These are phyloP conservation scores for Aspergillus piperis DNA, from an alignment of 2,329 filamentous ascomycete genomes.

Conservation along the genomic window DNA sequence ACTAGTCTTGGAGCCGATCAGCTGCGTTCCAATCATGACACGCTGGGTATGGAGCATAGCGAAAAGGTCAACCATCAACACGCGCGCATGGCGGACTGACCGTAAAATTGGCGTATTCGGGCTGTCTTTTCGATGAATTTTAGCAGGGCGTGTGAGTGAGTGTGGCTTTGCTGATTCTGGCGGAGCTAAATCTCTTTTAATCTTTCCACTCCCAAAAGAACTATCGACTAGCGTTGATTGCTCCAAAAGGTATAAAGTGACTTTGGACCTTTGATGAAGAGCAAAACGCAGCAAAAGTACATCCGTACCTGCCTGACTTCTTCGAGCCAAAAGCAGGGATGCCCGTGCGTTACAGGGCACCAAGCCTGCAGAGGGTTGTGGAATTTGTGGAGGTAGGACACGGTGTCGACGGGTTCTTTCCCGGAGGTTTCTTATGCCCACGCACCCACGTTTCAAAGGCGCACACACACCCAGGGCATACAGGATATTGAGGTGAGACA, in stretches of 20 bases:
- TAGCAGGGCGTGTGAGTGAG: not conserved
- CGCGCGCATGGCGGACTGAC: not conserved
- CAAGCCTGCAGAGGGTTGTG: not conserved
- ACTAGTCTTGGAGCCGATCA: slow-evolving; percentile 16
- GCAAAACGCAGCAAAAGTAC: not conserved
- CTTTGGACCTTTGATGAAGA: not conserved
- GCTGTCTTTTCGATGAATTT: not conserved
- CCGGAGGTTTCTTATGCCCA: not conserved
- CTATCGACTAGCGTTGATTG: not conserved
- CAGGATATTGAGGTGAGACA: slow-evolving; percentile 8
- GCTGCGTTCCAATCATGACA: slow-evolving; percentile 3
- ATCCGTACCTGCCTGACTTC: slow-evolving; percentile 1
- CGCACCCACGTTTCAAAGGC: not conserved
- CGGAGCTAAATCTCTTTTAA: not conserved
- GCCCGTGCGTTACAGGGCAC: slow-evolving; percentile 4
- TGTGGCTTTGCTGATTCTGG: not conserved
- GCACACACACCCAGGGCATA: slow-evolving; percentile 5
- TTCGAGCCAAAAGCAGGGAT: slow-evolving; percentile 8
- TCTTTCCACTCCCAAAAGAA: not conserved
- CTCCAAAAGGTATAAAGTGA: not conserved
- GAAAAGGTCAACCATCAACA: not conserved
- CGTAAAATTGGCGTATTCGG: slow-evolving; percentile 1
- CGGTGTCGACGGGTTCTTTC: not conserved
- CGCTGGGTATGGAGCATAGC: not conserved
- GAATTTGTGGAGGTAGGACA: not conserved